Conservation (phyloP, 2,329 filamentous ascomycete genomes). For the Neofusicoccum kwambonambiense region DNA sequence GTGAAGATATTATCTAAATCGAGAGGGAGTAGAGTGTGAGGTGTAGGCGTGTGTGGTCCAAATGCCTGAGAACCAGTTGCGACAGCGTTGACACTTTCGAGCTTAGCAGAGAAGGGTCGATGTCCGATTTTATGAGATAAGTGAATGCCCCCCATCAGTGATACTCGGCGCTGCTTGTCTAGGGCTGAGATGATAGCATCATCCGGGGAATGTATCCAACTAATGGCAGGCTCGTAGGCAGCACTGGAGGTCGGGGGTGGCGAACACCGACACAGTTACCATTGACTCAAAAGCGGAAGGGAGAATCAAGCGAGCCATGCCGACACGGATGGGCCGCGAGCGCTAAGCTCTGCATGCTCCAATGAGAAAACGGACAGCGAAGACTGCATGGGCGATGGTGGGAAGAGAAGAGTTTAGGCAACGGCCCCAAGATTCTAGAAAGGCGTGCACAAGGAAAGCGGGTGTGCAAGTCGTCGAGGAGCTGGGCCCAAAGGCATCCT, state of each 20-base stretch:
- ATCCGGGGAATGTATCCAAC: neutral
- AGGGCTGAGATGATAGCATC: conserved; percentile 1
- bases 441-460: neutral
- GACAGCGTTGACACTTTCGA: neutral
- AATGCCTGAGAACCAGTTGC: neutral
- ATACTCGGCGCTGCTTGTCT: neutral
- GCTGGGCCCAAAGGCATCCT: conserved; percentile 1
- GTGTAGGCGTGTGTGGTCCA: neutral
- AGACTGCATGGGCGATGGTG: neutral
- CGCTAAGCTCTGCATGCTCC: neutral
- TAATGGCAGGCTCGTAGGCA: conserved; percentile 1
- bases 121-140: neutral
- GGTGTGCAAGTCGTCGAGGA: neutral
- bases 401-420: conserved; percentile 3
- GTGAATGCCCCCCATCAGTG: neutral
- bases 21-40: neutral
- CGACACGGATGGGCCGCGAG: neutral
- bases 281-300: conserved; percentile 13
- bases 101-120: neutral
- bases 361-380: neutral
- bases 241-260: conserved; percentile 6
- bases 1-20: neutral
- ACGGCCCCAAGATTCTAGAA: neutral
- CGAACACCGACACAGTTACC: neutral
- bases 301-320: neutral